These are phyloP conservation scores for Lachancea quebecensis DNA, from an alignment of 805 yeast species.

Conservation along the genomic window DNA sequence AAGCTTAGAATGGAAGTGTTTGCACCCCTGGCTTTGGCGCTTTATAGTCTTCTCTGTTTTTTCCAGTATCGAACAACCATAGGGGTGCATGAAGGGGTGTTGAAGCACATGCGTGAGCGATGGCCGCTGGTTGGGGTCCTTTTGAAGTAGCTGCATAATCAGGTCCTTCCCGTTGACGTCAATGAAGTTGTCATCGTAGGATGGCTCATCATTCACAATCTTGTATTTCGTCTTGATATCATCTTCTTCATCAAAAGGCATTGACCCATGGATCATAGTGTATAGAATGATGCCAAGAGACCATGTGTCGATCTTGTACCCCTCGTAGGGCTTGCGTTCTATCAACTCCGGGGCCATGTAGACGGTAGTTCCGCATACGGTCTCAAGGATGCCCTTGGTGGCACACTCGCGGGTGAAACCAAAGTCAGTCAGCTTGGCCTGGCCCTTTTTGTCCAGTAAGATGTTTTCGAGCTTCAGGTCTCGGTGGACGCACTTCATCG, in stretches of 20 bases:
- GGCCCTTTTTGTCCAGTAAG: slow-evolving; percentile 46
- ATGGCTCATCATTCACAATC: slow-evolving; percentile 62
- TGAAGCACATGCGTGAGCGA: slow-evolving; percentile 43
- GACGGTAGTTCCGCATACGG: slow-evolving; percentile 89
- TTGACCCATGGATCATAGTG: slow-evolving; percentile 74
- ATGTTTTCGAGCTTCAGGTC: slow-evolving; percentile 82
- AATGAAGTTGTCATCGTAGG: slow-evolving; percentile 38
- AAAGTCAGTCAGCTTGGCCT: slow-evolving; percentile 80
- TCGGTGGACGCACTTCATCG: slow-evolving; percentile 71
- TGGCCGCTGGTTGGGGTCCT: slow-evolving; percentile 63
- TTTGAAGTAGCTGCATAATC: slow-evolving; percentile 48
- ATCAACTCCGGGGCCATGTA: slow-evolving; percentile 96
- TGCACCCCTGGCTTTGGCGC: slow-evolving; percentile 30
- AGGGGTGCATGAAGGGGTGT: slow-evolving; percentile 44
- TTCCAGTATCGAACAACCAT: slow-evolving; percentile 38
- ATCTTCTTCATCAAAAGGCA: slow-evolving; percentile 88
- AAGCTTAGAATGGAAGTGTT: slow-evolving; percentile 50
- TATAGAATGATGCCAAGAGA: slow-evolving; percentile 82
- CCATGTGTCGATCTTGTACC: slow-evolving; percentile 84
- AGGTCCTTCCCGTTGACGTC: slow-evolving; percentile 46
- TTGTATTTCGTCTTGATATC: slow-evolving; percentile 52
- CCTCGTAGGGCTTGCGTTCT: slow-evolving; percentile 61
- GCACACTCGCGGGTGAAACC: slow-evolving; percentile 84
- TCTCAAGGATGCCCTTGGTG: slow-evolving; percentile 53
- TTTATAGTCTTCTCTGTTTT: slow-evolving; percentile 33